These are phyloP conservation scores for Eucalyptus urophylla DNA, from an alignment of 345 rosid genomes.

Conservation along the genomic window DNA sequence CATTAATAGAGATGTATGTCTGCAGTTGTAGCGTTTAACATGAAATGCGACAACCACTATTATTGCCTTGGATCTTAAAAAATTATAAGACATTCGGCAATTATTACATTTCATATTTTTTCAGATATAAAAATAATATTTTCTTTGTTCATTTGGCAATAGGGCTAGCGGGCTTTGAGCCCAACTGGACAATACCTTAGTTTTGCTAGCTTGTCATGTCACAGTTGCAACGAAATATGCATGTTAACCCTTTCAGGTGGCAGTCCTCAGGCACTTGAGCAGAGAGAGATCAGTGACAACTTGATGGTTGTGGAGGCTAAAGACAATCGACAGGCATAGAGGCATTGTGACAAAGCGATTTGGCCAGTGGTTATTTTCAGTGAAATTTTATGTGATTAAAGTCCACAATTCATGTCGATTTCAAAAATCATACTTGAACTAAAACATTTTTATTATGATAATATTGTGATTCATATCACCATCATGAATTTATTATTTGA, in stretches of 20 bases:
- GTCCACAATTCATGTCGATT: too few species aligned
- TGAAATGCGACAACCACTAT: not conserved
- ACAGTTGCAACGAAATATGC: not conserved
- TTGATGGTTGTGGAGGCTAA: not conserved
- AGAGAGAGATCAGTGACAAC: not conserved
- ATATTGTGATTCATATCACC: too few species aligned
- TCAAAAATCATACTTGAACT: too few species aligned
- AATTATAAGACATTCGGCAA: not conserved
- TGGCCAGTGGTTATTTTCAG: too few species aligned
- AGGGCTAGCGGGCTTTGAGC: not conserved
- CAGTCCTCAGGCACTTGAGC: not conserved
- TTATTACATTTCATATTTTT: not conserved
- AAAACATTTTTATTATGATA: too few species aligned
- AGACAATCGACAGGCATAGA: not conserved
- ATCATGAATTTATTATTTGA: too few species aligned
- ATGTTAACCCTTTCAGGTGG: not conserved
- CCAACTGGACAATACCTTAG: not conserved
- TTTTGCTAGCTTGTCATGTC: not conserved
- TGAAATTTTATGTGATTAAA: too few species aligned
- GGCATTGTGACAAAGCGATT: not conserved
- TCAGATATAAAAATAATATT: not conserved
- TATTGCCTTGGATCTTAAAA: not conserved
- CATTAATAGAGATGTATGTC: not conserved
- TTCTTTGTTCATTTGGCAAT: not conserved
- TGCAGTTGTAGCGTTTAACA: not conserved